Percentiles rank a stretch among this genome's conserved stretches.
Conservation (phyloP, 805 yeast genomes). For the Kuraishia borneana region DNA sequence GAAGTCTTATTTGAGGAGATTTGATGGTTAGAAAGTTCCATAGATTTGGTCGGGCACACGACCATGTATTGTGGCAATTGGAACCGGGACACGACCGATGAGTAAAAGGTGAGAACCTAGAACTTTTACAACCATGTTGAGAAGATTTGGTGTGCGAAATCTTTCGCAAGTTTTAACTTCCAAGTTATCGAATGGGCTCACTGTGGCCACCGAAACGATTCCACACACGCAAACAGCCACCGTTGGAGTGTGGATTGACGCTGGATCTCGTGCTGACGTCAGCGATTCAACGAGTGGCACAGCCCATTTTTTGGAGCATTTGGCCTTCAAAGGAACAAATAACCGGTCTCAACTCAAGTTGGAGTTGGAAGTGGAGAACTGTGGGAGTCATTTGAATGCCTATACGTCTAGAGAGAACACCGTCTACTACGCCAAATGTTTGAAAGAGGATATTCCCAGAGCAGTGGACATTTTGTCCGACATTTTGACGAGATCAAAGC, state of each 20-base stretch:
- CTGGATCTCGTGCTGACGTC: conserved; percentile 95
- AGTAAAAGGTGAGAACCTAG: no score
- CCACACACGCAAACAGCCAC: conserved; percentile 92
- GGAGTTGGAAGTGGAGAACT: conserved; percentile 89
- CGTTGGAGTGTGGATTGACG: conserved; percentile 97
- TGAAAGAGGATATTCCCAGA: conserved; percentile 68
- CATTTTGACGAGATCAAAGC: conserved; percentile 73
- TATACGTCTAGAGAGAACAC: conserved; percentile 97
- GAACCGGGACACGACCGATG: no score
- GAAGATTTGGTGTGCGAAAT: no score
- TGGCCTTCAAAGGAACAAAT: conserved; percentile 91
- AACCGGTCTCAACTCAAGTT: conserved; percentile 69
- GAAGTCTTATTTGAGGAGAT: no score
- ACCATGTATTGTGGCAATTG: no score
- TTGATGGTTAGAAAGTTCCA: no score
- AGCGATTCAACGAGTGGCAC: conserved; percentile 76
- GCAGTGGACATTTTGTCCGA: conserved; percentile 86
- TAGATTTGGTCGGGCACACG: no score
- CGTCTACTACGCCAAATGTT: conserved; percentile 87
- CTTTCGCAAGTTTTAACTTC: no score
- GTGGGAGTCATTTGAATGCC: conserved; percentile 97
- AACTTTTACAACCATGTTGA: no score
- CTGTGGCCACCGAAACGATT: conserved; percentile 83
- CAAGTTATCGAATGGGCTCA: conserved; percentile 78
- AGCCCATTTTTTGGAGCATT: conserved; percentile 94